Evolutionary conservation across 371 early-diverging fungal genomes (phyloP), one percentile per base, ranked within the genome.

Genomic region (Smittium mucronatum): DNA sequence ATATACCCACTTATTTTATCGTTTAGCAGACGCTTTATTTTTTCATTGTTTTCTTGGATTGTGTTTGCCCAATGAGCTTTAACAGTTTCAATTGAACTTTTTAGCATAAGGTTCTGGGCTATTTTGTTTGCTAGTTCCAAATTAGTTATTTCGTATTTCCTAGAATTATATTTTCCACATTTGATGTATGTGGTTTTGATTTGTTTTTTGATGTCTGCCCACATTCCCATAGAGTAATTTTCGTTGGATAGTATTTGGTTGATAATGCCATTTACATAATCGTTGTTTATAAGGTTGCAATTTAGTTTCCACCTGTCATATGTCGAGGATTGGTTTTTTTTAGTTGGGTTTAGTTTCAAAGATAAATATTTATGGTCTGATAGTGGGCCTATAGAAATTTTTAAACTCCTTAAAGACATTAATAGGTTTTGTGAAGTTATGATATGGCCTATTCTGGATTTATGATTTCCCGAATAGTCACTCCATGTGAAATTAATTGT

Each of bases 361-460:
- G 5, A 28, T 31, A 65, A n/a, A 28, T 34, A 2, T 33, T 65
- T 65, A n/a, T 65, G 65, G 65, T 65, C 65, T 33, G 15, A 65
- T 5, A 31, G 2, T 11, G 32, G 34, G 17, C 17, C 17, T 31
- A 34, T 65, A n/a, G 32, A 28, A 65, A 2, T 2, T 47, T 47
- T 47, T 47, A 47, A 21, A 47, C 5, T 47, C 21, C 21, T 47
- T 21, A 47, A 5, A 33, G 15, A 33, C 2, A 5, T n/a, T n/a
- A 33, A 32, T 5, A 47, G 32, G 34, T 31, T 34, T 65, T 65
- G 26, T 32, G 34, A 31, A n/a, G 34, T 17, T 25, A 65, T 21
- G 8, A 65, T 65, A 33, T 65, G 65, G 34, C 34, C 65, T 31
- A 65, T 31, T 34, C 65, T 65, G n/a, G 65, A n/a, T 11, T 33